These are phyloP conservation scores for Fusarium gaditjirri DNA, from an alignment of 2,329 filamentous ascomycete species.

Conservation along the genomic window DNA sequence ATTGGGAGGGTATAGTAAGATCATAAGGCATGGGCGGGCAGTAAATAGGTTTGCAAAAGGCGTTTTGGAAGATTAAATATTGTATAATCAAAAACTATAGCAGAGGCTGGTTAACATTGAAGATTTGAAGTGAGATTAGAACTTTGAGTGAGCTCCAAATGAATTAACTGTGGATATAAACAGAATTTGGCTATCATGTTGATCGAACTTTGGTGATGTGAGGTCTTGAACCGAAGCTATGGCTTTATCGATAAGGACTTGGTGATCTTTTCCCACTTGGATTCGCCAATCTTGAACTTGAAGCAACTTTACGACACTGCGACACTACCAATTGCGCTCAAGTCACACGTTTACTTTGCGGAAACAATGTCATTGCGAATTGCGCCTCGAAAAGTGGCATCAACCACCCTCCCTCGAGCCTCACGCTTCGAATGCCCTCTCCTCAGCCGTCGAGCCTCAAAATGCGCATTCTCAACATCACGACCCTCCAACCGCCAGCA, in stretches of 20 bases:
- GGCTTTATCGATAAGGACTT: constrained; percentile 36
- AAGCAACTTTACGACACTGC: neutral
- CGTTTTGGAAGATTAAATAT: constrained; percentile 32
- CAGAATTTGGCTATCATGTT: neutral
- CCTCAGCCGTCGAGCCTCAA: neutral
- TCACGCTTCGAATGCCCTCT: neutral
- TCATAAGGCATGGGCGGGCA: constrained; percentile 5
- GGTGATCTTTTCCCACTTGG: constrained; percentile 10
- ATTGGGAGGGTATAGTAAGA: constrained; percentile 12
- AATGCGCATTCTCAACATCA: constrained; percentile 22
- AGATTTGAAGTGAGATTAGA: neutral
- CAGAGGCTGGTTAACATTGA: neutral
- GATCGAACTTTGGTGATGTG: neutral
- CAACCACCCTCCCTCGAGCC: neutral
- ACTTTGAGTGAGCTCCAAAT: neutral
- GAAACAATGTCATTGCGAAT: constrained; percentile 6
- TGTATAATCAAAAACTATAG: constrained; percentile 33
- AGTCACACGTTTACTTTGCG: neutral
- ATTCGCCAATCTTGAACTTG: neutral
- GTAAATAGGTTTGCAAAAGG: constrained; percentile 23
- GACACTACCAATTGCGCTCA: neutral
- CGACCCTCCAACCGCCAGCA: neutral
- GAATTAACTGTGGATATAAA: neutral
- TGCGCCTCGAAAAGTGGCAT: neutral
- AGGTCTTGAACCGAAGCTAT: neutral